phyloP scores from a whole-genome alignment of 768 basidiomycete species.

The Termitomyces sp. region DNA sequence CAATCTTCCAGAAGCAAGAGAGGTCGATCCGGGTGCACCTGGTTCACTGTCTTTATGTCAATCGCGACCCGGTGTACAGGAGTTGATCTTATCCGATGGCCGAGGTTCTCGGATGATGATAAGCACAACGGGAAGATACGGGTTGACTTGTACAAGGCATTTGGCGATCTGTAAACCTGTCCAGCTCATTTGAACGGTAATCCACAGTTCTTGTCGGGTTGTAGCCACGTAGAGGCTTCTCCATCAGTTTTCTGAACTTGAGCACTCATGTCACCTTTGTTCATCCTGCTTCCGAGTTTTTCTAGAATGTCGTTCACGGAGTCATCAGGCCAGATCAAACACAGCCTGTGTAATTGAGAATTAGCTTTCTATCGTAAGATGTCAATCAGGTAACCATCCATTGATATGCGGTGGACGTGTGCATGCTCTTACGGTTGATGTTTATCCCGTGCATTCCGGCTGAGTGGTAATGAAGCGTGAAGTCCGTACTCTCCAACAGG shows the following conservation, averaged over 20 bases:
- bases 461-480: slow-evolving; percentile 24
- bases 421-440: slow-evolving; percentile 35
- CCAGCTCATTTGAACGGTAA: not conserved
- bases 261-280: slow-evolving; percentile 24
- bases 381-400: not conserved
- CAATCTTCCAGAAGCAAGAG: slow-evolving; percentile 31
- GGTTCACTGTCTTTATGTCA: slow-evolving; percentile 29
- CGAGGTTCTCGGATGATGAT: slow-evolving; percentile 17
- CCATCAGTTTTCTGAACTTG: slow-evolving; percentile 29
- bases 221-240: not conserved
- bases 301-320: slow-evolving; percentile 25
- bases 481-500: slow-evolving; percentile 20
- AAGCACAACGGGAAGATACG: not conserved
- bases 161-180: not conserved
- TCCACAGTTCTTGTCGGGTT: not conserved
- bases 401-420: slow-evolving; percentile 23
- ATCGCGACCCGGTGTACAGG: slow-evolving; percentile 27
- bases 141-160: not conserved
- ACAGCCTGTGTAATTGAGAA: slow-evolving; percentile 31
- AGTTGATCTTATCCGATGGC: slow-evolving; percentile 24
- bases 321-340: slow-evolving; percentile 29
- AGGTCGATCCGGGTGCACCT: slow-evolving; percentile 31
- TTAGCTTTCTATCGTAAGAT: slow-evolving; percentile 20
- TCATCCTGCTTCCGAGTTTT: slow-evolving; percentile 32
- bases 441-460: slow-evolving; percentile 30